These are phyloP conservation scores for Bacterosira constricta DNA, from an alignment of 108 stramenopile genomes.

Conservation along the genomic window DNA sequence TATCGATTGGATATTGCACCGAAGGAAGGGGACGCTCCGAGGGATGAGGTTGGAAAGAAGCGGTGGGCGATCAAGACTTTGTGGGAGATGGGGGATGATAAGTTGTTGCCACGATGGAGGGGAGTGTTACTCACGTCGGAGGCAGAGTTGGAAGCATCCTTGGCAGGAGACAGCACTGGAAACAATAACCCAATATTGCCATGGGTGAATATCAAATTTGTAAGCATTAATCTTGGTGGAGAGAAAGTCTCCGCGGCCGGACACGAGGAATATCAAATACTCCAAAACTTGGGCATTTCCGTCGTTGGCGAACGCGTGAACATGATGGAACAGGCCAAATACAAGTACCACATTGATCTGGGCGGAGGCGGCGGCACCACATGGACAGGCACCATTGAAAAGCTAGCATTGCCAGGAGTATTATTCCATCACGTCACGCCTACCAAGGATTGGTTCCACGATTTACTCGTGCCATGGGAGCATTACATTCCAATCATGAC, in stretches of 20 bases:
- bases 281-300: conserved; percentile 27
- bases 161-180: background rate
- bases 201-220: conserved; percentile 65
- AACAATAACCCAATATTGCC: conserved; percentile 16
- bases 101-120: conserved; percentile 44
- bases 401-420: conserved; percentile 48
- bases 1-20: conserved; percentile 18
- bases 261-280: background rate
- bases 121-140: conserved; percentile 42
- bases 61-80: conserved; percentile 16
- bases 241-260: conserved; percentile 16
- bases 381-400: conserved; percentile 55
- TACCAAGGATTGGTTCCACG: conserved; percentile 45
- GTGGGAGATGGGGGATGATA: conserved; percentile 25
- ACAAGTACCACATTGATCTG: conserved; percentile 59
- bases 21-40: background rate
- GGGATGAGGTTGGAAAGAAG: background rate
- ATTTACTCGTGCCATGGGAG: conserved; percentile 39
- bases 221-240: conserved; percentile 42
- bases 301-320: conserved; percentile 30
- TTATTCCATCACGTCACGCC: conserved; percentile 53
- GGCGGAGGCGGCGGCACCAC: conserved; percentile 61
- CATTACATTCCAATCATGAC: conserved; percentile 45
- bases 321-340: conserved; percentile 23
- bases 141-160: conserved; percentile 32